Conservation (phyloP, 2,329 filamentous ascomycete species). For the Alternaria triticimaculans region DNA sequence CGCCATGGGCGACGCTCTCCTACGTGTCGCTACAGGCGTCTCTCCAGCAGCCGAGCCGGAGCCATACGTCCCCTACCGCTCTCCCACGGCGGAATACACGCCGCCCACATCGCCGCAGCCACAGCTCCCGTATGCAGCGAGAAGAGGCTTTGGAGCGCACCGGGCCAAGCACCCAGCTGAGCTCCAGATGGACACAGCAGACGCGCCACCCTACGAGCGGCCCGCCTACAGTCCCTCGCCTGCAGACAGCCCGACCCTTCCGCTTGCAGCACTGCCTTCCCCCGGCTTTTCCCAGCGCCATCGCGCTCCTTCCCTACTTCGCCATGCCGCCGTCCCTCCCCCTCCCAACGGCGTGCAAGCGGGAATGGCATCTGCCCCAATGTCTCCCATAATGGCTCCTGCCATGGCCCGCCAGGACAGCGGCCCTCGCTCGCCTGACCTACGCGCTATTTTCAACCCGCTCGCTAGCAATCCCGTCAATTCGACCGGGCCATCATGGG, state of each 20-base stretch:
- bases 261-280: constrained; percentile 34
- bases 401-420: constrained; percentile 33
- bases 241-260: constrained; percentile 35
- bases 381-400: constrained; percentile 37
- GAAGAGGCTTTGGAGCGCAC: constrained; percentile 31
- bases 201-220: constrained; percentile 34
- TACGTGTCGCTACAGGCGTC: constrained; percentile 23
- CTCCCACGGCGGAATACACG: constrained; percentile 37
- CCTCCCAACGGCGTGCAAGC: constrained; percentile 34
- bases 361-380: constrained; percentile 23
- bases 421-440: constrained; percentile 37
- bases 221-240: constrained; percentile 38
- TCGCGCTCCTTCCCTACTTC: constrained; percentile 51
- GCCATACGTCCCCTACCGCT: constrained; percentile 33
- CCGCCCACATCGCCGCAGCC: constrained; percentile 43
- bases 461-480: constrained; percentile 45
- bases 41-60: constrained; percentile 17
- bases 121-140: constrained; percentile 22
- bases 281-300: constrained; percentile 52
- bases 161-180: constrained; percentile 34
- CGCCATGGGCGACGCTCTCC: constrained; percentile 39
- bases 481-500: constrained; percentile 32
- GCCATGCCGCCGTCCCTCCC: constrained; percentile 40
- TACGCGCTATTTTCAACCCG: constrained; percentile 43
- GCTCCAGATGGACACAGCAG: constrained; percentile 39